Evolutionary conservation across 305 asterid species (phyloP), one percentile per base, ranked within the genome.

Genomic region (Stenogyne calaminthoides): DNA sequence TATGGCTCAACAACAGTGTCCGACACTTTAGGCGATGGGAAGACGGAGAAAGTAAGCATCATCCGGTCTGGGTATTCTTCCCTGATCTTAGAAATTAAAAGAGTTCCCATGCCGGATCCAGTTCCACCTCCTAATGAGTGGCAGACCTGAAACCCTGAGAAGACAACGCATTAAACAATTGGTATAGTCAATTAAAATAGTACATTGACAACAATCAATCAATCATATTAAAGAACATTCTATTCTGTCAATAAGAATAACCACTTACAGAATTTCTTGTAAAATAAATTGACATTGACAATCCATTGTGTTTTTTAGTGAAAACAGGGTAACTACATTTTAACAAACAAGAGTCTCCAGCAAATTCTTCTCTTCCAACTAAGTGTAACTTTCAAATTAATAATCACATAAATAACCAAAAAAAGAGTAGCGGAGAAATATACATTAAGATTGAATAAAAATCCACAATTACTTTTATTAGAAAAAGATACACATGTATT

Each of bases 91-190:
- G 85, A 81, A 16, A 81, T 81, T 76, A 81, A 57, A 9, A 81
- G 70, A 56, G 85, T 81, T 0, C 85, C 85, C 85, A 81, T 81
- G 9, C 85, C 85, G 61, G 85, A 81, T 2, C 85, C 85, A 1
- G 85, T 81, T 55, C 85, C 85, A 66, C 85, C 85, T 66, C 85
- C 85, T 73, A 81, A 78, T 0, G 85, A 81, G 56, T 81, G 85
- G 49, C 85, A 81, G 1, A 81, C 85, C 61, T 81, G 85, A 70
- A 81, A 81, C 51, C 85, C 85, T 81, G 80, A 5, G 29, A 25
- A 34, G 39, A 34, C 9, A 34, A 34, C 67, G 62, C 6, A 16
- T 12, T n/a, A 6, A 22, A 42, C 8, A 10, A 57, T 40, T 14
- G 8, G 11, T 16, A 37, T 14, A 22, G 34, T 42, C 66, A 32